Percentiles rank a stretch among this genome's conserved stretches.
These are phyloP conservation scores for Poa pratensis DNA, from an alignment of 176 grass and related monocot species.

Conservation along the genomic window DNA sequence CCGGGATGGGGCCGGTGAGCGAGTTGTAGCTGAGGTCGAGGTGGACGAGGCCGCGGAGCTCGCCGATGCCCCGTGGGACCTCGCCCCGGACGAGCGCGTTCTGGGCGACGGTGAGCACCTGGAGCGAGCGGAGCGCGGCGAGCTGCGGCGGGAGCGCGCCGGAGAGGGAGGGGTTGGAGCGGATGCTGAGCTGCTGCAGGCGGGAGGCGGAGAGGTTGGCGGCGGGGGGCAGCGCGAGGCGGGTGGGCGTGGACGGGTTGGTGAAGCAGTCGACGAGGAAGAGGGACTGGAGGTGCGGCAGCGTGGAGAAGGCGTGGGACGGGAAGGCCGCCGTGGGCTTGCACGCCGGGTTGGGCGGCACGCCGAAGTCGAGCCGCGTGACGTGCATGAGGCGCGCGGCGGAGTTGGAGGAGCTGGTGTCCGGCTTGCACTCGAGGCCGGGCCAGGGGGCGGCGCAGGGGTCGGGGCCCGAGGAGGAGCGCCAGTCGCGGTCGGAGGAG, in stretches of 20 bases:
- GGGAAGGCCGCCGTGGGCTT: constrained; percentile 66
- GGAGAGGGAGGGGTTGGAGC: constrained; percentile 72
- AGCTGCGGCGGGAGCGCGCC: constrained; percentile 72
- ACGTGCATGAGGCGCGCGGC: constrained; percentile 50
- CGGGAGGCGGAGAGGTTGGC: constrained; percentile 54
- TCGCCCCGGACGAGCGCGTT: constrained; percentile 61
- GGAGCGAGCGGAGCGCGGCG: constrained; percentile 56
- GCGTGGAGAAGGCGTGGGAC: constrained; percentile 47
- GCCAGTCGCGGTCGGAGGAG: constrained; percentile 92
- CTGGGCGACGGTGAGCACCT: constrained; percentile 90
- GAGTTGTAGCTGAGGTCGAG: constrained; percentile 99
- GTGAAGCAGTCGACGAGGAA: constrained; percentile 92
- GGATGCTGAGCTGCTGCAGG: constrained; percentile 82
- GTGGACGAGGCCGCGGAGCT: constrained; percentile 57
- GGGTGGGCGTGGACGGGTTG: constrained; percentile 35
- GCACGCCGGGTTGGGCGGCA: constrained; percentile 71
- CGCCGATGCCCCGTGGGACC: constrained; percentile 53
- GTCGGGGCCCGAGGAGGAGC: constrained; percentile 60
- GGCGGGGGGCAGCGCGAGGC: constrained; percentile 55
- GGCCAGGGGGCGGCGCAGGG: constrained; percentile 83
- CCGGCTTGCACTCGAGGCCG: constrained; percentile 86
- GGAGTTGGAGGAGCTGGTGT: background rate
- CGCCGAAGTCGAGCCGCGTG: constrained; percentile 84
- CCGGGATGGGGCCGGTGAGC: constrained; percentile 59
- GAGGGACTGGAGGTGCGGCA: constrained; percentile 67